Base-by-base conservation (phyloP, 2,329 filamentous ascomycete genomes). In the Clathrospora elynae region DNA sequence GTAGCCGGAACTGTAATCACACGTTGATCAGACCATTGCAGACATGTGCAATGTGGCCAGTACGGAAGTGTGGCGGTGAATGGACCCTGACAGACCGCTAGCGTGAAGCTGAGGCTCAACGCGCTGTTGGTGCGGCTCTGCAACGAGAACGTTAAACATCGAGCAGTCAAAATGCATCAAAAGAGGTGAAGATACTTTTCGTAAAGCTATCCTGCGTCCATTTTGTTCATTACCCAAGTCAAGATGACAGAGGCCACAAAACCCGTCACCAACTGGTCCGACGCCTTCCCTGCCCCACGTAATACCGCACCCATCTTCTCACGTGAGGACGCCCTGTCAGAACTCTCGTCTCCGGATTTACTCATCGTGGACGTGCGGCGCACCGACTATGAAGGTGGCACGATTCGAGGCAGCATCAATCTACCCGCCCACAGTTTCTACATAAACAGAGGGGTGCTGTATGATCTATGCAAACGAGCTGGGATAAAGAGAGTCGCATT, bases 381-480 rank as follows among this genome's bases (percentile, higher is more conserved):
- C 25, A 76, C 67, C n/a, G 74, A 76, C 55, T 76, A 73, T 48
- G 71, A 73, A 39, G 74, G 74, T 23, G 74, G 74, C 10, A 58
- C 65, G 4, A 73, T 76, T 33, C 61, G 66, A 16, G 73, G 73
- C n/a, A 73, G 70, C 51, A 54, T 77, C 20, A 76, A 76, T 45
- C 61, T 77, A 26, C 74, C 74, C n/a, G 74, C 74, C 0, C 73
- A 76, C 35, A 70, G 68, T 26, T 76, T 77, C 60, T 75, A 71
- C 57, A 64, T 70, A 67, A 76, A 76, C 49, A 58, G 70, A 28
- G 72, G 61, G 1, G 68, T 70, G n/a, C 57, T 76, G 38, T 73
- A 73, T 25, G 64, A 73, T 38, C 48, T 77, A 20, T 73, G 71
- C 36, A 73, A 71, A 48, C 66, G 74, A 35, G 69, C 72, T 6